Conservation (phyloP, 2,329 filamentous ascomycete species). For the Nemania sp. region DNA sequence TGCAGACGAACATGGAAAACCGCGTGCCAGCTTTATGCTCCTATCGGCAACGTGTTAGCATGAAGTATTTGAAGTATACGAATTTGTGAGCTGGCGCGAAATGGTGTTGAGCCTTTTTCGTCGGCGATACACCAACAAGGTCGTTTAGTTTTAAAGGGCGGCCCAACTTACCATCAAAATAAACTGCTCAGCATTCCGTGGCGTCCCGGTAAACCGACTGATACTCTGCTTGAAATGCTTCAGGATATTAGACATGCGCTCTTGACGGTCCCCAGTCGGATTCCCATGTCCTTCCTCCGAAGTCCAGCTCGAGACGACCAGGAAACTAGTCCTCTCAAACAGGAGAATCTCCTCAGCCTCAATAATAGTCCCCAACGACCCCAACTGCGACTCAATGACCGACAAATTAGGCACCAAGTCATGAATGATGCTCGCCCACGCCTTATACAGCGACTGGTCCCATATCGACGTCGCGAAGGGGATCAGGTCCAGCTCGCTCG, state of each 20-base stretch:
- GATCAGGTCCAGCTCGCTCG: conserved; percentile 66
- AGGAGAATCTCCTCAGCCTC: conserved; percentile 92
- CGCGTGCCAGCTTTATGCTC: conserved; percentile 74
- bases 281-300: conserved; percentile 75
- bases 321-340: conserved; percentile 93
- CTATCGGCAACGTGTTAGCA: conserved; percentile 27
- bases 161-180: conserved; percentile 59
- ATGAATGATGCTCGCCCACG: conserved; percentile 98
- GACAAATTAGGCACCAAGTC: conserved; percentile 92
- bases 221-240: conserved; percentile 95
- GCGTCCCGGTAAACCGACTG: conserved; percentile 75
- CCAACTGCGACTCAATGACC: conserved; percentile 84
- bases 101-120: neutral
- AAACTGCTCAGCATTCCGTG: conserved; percentile 81
- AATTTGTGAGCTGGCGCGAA: neutral
- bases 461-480: conserved; percentile 97
- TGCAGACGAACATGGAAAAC: conserved; percentile 93
- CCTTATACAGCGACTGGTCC: conserved; percentile 98
- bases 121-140: neutral
- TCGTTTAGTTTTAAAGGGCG: neutral
- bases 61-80: neutral
- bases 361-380: conserved; percentile 79
- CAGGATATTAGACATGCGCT: conserved; percentile 93
- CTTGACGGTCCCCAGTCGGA: conserved; percentile 89
- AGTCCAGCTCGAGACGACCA: conserved; percentile 92